Conservation (phyloP, 2,329 filamentous ascomycete species). For the Arthrobotrys iridis region DNA sequence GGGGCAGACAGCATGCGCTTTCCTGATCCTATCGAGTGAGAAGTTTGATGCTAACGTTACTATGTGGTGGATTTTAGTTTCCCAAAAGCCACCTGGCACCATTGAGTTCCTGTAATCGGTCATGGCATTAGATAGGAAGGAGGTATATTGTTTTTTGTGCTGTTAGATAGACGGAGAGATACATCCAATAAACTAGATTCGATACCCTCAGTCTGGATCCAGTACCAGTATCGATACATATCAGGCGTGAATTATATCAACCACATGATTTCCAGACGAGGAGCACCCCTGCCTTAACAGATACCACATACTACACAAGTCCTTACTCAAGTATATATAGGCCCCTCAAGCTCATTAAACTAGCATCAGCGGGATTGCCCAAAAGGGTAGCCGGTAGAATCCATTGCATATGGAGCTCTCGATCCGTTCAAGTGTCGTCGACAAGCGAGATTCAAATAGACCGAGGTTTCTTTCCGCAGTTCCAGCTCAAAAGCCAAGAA, state of each 20-base stretch:
- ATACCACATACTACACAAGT: too few species aligned
- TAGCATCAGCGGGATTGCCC: not conserved
- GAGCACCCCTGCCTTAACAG: not conserved
- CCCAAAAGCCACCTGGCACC: conserved; percentile 75
- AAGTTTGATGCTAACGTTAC: conserved; percentile 11
- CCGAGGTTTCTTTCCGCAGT: conserved; percentile 31
- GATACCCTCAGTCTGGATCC: not conserved
- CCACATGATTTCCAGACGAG: not conserved
- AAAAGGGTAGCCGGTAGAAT: conserved; percentile 1
- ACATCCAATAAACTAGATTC: not conserved
- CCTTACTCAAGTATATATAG: too few species aligned
- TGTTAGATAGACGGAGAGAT: conserved; percentile 20
- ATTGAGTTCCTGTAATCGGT: conserved; percentile 75
- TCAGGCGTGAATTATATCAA: too few species aligned
- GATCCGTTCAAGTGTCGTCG: not conserved
- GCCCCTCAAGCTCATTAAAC: not conserved
- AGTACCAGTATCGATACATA: too few species aligned
- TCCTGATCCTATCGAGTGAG: conserved; percentile 18
- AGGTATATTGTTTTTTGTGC: not conserved
- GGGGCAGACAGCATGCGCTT: not conserved
- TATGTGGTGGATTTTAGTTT: conserved; percentile 62
- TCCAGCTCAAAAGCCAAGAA: conserved; percentile 16
- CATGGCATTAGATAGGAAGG: conserved; percentile 10
- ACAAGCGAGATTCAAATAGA: conserved; percentile 9
- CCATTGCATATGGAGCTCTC: not conserved